Evolutionary conservation across 345 rosid genomes (phyloP), one percentile per base, ranked within the genome.

Genomic region (Physaria fendleri): DNA sequence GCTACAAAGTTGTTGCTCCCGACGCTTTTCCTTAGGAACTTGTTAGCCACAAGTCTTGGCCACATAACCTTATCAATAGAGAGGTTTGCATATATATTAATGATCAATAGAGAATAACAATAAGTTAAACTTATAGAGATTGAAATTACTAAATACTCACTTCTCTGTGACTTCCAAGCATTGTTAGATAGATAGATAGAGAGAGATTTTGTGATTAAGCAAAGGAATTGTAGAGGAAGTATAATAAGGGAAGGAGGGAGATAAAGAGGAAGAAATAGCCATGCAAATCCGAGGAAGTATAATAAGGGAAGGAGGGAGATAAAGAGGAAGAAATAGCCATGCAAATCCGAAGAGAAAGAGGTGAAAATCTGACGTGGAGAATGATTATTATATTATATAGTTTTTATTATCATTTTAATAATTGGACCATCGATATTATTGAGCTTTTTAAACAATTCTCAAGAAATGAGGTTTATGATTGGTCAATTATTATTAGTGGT

Each of bases 1-100:
- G 97, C 83, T 0, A 81, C 81, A n/a, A 90, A 90, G 62, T 77
- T 85, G 72, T 66, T 82, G 85, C 85, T 79, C n/a, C 94, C 87
- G 34, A 78, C 47, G 47, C 80, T 65, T 59, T 73, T 84, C 65
- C 76, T 67, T 22, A 90, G 72, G 74, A 82, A 27, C 77, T 87
- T 90, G 71, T 68, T 87, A 17, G 81, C 90, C 23, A 87, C 81
- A 62, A 87, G 73, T 78, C 78, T 81, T 22, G 87, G 91, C 95
- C 88, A 84, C 87, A 82, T 84, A 59, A 87, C 79, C 85, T 82
- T 39, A 53, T 33, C 50, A 41, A 29, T 42, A 42, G 2, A 27
- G n/a, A 25, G 7, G 14, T 45, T 11, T 20, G 49, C 29, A 21
- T 55, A n/a, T 55, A n/a, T 9, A 56, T 28, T 15, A 65, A 18